Percentiles rank a stretch among this genome's conserved stretches.
These are phyloP conservation scores for Gracilaria gracilis DNA, from an alignment of 23 red algal species.

Conservation along the genomic window DNA sequence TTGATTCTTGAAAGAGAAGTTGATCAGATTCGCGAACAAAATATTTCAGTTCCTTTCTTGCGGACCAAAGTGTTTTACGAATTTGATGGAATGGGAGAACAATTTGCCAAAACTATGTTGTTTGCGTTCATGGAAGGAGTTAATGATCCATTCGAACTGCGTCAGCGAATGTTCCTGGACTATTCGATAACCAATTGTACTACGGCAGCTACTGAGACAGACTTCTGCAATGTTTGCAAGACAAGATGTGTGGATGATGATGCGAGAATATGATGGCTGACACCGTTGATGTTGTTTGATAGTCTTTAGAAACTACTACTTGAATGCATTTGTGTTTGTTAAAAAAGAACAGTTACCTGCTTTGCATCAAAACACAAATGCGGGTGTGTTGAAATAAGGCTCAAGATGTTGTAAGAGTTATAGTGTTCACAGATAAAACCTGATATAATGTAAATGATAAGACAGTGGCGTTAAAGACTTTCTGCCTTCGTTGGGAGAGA, in stretches of 20 bases:
- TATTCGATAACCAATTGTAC: not conserved
- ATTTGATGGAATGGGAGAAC: not conserved
- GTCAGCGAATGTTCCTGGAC: not conserved
- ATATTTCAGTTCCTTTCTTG: not conserved
- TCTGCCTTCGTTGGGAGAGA: no score
- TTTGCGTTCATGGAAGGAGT: not conserved
- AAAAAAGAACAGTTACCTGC: no score
- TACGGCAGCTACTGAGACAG: not conserved
- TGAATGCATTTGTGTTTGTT: no score
- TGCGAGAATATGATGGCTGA: no score
- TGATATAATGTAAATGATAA: no score
- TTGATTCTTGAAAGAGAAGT: not conserved
- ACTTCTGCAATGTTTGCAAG: not conserved
- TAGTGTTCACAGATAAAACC: no score
- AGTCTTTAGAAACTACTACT: no score
- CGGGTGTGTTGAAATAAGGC: no score
- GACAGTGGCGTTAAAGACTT: no score
- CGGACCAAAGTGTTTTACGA: not conserved
- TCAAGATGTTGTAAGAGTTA: no score
- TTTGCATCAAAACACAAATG: no score
- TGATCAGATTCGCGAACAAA: not conserved
- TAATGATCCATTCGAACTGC: not conserved
- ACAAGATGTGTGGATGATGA: not conserved
- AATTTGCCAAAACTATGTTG: not conserved
- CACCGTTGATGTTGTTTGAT: no score